Base-by-base conservation (phyloP, 2,329 filamentous ascomycete genomes). In the Triangularia verruculosa region DNA sequence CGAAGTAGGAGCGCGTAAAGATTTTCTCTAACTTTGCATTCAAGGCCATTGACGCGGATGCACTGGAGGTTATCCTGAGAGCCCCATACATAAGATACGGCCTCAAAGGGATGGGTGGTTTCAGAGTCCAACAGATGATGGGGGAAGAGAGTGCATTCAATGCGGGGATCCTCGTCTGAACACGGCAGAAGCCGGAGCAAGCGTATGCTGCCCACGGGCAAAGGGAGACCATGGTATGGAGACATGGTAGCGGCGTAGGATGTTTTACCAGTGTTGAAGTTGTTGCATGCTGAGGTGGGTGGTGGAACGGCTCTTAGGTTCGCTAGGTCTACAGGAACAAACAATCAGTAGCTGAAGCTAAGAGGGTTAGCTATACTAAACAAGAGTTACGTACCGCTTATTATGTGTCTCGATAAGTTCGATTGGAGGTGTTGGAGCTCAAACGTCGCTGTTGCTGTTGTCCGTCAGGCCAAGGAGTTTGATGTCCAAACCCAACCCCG, bases 401-500 rank as follows among this genome's bases (percentile, higher is more conserved):
- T n/a, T n/a, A n/a, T n/a, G n/a, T n/a, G n/a, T n/a, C n/a, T n/a
- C n/a, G n/a, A n/a, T n/a, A n/a, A n/a, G n/a, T n/a, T n/a, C n/a
- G 30, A 60, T 47, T 60, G 30, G 30, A 61, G 32, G 55, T 59
- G 25, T 24, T 32, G 25, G 3, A 39, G 56, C 59, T 65, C 27
- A 54, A 62, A 24, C 30, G 6, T 30, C n/a, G n/a, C n/a, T n/a
- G 30, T 63, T 30, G 54, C 57, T 61, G 27, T 57, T 32, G 17
- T 20, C 22, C 52, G 24, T 27, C 8, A 20, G 25, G 22, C 15
- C 12, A 57, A 56, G 55, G 25, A 60, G 47, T 54, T 24, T n/a
- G 62, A 34, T 57, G 47, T 52, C 22, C 58, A 57, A 57, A 56
- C 43, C 59, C 47, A 56, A 62, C 59, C 55, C 61, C 53, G 59